phyloP scores from a whole-genome alignment of 2,329 filamentous ascomycete species.

The Cytospora piceae region DNA sequence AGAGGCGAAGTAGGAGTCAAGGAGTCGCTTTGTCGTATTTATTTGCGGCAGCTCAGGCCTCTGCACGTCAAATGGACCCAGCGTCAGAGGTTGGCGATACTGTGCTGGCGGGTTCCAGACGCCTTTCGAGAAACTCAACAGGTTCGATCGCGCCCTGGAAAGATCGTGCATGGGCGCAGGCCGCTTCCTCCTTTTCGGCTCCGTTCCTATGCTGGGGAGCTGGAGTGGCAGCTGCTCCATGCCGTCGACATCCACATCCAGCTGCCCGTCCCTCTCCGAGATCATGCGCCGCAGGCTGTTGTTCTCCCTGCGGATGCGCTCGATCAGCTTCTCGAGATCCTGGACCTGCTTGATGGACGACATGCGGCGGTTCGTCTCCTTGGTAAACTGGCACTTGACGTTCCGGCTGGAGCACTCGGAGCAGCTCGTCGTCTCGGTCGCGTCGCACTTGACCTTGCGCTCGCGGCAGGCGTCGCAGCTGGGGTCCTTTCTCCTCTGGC shows the following conservation, averaged over 20 bases:
- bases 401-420: slow-evolving; percentile 96
- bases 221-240: slow-evolving; percentile 55
- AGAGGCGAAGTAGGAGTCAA: slow-evolving; percentile 75
- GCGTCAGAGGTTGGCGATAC: slow-evolving; percentile 59
- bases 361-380: slow-evolving; percentile 98
- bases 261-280: slow-evolving; percentile 50
- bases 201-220: slow-evolving; percentile 67
- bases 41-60: slow-evolving; percentile 72
- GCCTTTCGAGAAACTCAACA: slow-evolving; percentile 74
- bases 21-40: slow-evolving; percentile 69
- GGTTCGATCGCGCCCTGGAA: slow-evolving; percentile 70
- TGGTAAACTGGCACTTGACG: slow-evolving; percentile 98
- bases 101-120: slow-evolving; percentile 78
- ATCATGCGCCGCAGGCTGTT: slow-evolving; percentile 70
- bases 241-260: slow-evolving; percentile 45
- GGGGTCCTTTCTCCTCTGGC: slow-evolving; percentile 92
- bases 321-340: slow-evolving; percentile 90
- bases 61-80: slow-evolving; percentile 52
- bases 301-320: slow-evolving; percentile 79
- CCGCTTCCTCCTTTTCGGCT: slow-evolving; percentile 66
- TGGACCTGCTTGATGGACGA: slow-evolving; percentile 99
- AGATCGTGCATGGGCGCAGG: slow-evolving; percentile 69
- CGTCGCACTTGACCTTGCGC: slow-evolving; percentile 85
- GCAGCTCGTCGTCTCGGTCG: slow-evolving; percentile 93
- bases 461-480: slow-evolving; percentile 97